phyloP scores from a whole-genome alignment of 441 rosid genomes.

The Viola pubescens region DNA sequence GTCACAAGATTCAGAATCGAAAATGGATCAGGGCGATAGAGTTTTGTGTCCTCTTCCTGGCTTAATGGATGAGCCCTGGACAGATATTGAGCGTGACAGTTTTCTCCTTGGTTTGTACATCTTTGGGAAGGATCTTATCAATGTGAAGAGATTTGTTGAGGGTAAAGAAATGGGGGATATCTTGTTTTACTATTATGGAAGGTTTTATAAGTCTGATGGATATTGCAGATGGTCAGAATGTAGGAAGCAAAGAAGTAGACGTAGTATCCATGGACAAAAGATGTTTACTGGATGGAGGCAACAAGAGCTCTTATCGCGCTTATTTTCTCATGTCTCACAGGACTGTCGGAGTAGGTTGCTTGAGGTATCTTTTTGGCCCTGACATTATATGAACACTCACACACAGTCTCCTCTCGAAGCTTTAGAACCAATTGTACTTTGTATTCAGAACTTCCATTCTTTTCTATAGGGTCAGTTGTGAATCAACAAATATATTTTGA shows the following conservation, averaged over 20 bases:
- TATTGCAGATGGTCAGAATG: constrained; percentile 64
- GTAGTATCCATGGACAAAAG: constrained; percentile 49
- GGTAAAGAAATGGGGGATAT: constrained; percentile 56
- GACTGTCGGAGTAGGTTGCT: constrained; percentile 43
- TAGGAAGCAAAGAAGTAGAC: constrained; percentile 44
- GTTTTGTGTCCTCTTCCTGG: constrained; percentile 27
- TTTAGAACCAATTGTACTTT: neutral
- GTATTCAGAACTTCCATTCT: neutral
- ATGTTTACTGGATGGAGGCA: constrained; percentile 71
- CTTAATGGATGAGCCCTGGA: constrained; percentile 27
- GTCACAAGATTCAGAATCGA: neutral
- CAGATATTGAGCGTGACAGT: constrained; percentile 26
- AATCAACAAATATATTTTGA: neutral
- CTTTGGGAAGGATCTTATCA: constrained; percentile 62
- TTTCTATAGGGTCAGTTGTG: neutral
- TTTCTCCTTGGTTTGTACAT: constrained; percentile 59
- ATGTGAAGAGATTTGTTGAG: constrained; percentile 50
- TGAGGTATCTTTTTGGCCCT: constrained; percentile 37
- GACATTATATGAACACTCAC: neutral
- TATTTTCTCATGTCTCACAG: constrained; percentile 40
- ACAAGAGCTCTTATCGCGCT: constrained; percentile 59
- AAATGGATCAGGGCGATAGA: constrained; percentile 9
- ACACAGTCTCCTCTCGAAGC: neutral
- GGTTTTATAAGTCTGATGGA: constrained; percentile 50
- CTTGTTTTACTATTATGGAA: constrained; percentile 65